Evolutionary conservation across 805 yeast species (phyloP), one percentile per base, ranked within the genome.

Genomic region (Hanseniaspora pseudoguilliermondii): DNA sequence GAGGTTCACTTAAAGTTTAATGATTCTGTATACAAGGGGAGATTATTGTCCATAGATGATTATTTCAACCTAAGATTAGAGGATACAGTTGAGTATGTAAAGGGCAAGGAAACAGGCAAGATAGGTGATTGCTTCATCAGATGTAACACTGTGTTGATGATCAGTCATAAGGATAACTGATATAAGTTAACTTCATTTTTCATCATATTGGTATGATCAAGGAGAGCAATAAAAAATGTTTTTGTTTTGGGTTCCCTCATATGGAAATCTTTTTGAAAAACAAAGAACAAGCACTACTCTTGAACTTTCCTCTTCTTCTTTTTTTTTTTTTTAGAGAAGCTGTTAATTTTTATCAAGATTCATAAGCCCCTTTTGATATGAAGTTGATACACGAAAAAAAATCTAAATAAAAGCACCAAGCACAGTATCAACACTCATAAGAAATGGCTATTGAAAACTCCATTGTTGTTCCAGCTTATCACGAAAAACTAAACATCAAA

Each of bases 1-100:
- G 71, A 82, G 13, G 91, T 93, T 21, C 79, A 89, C 57, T 76
- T 93, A 59, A 93, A 93, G 66, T 93, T 96, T 84, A 91, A 89
- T 64, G 79, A 79, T 60, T 85, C 95, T 11, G 95, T 89, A 67
- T 93, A 93, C 69, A 78, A 73, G 58, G 98, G 98, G 0, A 77
- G 68, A 21, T 75, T 93, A 46, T 69, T 82, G 4, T 81, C 95
- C 1, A 84, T 86, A 25, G 98, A 93, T 66, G 86, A 86, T 63
- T 93, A 93, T 70, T 91, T 93, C 91, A 93, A 93, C 63, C 60
- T 93, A 36, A 89, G 86, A 64, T 69, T 90, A 42, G 83, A 78
- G 38, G 77, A 82, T 32, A 80, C 83, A 1, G 77, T 73, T 54
- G 83, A 81, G 65, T 69, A 74, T 38, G 71, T 77, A 2, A 72